phyloP scores from a whole-genome alignment of 768 basidiomycete species.

The Auricularia cornea region DNA sequence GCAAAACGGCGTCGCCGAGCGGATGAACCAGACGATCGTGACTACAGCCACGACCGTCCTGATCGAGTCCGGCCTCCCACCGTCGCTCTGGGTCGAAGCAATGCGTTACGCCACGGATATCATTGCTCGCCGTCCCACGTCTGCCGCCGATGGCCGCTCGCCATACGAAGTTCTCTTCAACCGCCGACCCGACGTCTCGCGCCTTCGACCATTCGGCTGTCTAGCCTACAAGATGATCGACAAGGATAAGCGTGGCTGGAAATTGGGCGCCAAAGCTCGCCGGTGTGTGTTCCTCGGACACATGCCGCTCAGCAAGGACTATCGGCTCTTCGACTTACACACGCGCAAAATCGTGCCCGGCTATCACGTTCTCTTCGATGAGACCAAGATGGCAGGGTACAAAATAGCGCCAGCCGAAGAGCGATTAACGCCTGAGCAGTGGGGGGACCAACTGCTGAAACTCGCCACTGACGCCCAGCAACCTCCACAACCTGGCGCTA shows the following conservation, averaged over 20 bases:
- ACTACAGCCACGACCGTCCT: slow-evolving; percentile 27
- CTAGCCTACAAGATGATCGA: background rate
- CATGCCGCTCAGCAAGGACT: background rate
- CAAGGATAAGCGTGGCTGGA: background rate
- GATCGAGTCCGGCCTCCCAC: slow-evolving; percentile 15
- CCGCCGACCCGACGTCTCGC: too few species aligned
- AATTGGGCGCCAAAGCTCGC: background rate
- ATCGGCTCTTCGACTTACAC: background rate
- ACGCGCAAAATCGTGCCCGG: background rate
- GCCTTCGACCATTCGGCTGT: background rate
- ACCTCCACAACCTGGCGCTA: too few species aligned
- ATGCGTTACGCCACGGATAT: slow-evolving; percentile 15
- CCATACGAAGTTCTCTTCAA: too few species aligned
- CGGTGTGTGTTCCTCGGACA: background rate
- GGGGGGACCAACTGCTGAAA: background rate
- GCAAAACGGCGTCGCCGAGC: slow-evolving; percentile 26
- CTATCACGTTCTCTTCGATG: background rate
- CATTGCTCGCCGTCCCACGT: slow-evolving; percentile 13
- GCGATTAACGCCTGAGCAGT: background rate
- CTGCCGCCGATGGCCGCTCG: background rate
- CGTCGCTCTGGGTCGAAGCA: slow-evolving; percentile 19
- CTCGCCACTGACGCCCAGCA: too few species aligned
- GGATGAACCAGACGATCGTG: slow-evolving; percentile 17
- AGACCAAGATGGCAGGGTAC: background rate
- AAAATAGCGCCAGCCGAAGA: background rate